Evolutionary conservation across 257 asterid genomes (phyloP).

Genomic region (Catharanthus roseus): DNA sequence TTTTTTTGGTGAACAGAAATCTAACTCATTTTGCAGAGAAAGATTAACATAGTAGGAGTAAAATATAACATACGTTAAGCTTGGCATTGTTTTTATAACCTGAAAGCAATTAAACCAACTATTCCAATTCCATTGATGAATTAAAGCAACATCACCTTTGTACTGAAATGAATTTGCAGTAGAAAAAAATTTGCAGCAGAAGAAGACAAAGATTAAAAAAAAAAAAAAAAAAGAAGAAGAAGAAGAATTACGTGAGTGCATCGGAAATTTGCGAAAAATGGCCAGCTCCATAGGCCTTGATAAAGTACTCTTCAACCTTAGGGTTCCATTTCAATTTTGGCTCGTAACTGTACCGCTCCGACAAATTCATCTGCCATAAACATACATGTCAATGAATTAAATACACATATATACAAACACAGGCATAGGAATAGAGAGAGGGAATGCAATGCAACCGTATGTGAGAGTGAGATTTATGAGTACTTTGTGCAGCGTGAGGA

Average conservation of each 20-base stretch:
- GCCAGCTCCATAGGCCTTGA: constrained; percentile 74
- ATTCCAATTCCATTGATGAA: not conserved
- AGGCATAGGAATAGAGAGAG: not conserved
- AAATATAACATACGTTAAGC: not conserved
- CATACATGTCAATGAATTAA: not conserved
- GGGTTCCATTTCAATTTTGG: constrained; percentile 81
- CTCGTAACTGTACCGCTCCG: constrained; percentile 66
- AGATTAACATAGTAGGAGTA: not conserved
- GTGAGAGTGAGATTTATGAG: not conserved
- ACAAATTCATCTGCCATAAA: constrained; percentile 60
- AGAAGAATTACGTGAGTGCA: constrained; percentile 54
- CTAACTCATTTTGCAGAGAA: not conserved
- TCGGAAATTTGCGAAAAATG: constrained; percentile 71
- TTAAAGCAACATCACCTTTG: not conserved
- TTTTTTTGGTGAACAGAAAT: too few relatives aligned
- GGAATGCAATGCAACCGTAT: not conserved
- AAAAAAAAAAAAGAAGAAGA: not conserved
- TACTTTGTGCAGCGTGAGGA: not conserved
- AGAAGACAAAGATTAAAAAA: not conserved
- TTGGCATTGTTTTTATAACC: too few relatives aligned
- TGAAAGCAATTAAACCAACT: not conserved
- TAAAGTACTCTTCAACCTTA: constrained; percentile 70
- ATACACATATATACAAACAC: too few relatives aligned
- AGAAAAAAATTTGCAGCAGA: not conserved
- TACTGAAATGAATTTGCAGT: not conserved